These are phyloP conservation scores for Herpotrichia juniperi DNA, from an alignment of 2,329 filamentous ascomycete species.

Conservation along the genomic window DNA sequence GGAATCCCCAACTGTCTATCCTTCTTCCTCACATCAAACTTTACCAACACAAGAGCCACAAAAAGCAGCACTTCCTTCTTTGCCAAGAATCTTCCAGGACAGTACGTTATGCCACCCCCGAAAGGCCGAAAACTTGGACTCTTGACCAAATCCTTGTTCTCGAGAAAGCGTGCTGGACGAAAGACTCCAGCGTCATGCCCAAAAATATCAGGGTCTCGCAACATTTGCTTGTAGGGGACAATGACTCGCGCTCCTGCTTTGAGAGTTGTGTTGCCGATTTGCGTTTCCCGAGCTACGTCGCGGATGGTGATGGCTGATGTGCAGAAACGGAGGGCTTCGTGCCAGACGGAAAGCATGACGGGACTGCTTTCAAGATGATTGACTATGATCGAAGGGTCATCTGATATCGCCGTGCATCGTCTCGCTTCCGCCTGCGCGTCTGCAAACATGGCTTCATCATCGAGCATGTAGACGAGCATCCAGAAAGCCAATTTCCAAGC, in stretches of 20 bases:
- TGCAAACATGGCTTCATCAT: background rate
- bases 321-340: constrained; percentile 4
- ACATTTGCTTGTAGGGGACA: constrained; percentile 10
- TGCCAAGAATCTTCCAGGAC: constrained; percentile 5
- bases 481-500: constrained; percentile 12
- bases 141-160: constrained; percentile 3
- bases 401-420: background rate
- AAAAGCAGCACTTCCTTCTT: background rate
- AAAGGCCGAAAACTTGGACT: constrained; percentile 4
- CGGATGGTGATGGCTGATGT: constrained; percentile 3
- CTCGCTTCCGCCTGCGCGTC: background rate
- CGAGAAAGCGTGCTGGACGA: constrained; percentile 2
- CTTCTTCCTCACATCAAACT: no score
- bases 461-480: constrained; percentile 5
- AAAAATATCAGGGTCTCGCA: constrained; percentile 2
- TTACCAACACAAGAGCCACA: background rate
- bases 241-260: constrained; percentile 2
- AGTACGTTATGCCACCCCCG: constrained; percentile 7
- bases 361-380: background rate
- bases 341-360: background rate
- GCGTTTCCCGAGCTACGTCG: background rate
- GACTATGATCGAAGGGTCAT: background rate
- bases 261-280: background rate
- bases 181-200: constrained; percentile 2
- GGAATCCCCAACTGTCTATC: no score